Percentiles rank a stretch among this genome's conserved stretches.
Evolutionary conservation across 2,329 filamentous ascomycete species (phyloP).

Genomic region (Penicillium sp.): DNA sequence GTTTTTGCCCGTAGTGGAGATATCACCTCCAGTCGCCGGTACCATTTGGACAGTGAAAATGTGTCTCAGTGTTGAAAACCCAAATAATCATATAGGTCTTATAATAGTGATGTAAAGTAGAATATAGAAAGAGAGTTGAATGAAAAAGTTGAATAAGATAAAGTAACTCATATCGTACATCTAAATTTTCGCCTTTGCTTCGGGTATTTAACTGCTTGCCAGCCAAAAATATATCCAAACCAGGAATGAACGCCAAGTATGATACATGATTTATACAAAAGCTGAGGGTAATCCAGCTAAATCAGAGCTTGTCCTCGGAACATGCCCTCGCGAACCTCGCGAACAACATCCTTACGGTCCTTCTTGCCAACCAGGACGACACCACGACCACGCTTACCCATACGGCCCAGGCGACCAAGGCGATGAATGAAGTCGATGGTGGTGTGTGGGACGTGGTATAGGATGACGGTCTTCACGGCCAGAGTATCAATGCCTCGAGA

Average conservation of each 20-base stretch:
- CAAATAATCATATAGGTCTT: neutral
- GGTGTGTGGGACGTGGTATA: slow-evolving; percentile 97
- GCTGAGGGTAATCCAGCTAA: slow-evolving; percentile 43
- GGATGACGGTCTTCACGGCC: slow-evolving; percentile 84
- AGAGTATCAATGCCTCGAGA: slow-evolving; percentile 94
- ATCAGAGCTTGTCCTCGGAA: slow-evolving; percentile 79
- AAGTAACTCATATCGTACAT: slow-evolving; percentile 9
- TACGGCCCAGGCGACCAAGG: slow-evolving; percentile 85
- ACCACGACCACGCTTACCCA: slow-evolving; percentile 86
- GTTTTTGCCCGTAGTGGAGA: neutral
- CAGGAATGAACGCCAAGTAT: slow-evolving; percentile 25
- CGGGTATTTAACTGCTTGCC: slow-evolving; percentile 23
- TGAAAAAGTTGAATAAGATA: neutral
- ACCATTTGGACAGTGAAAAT: neutral
- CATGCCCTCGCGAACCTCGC: slow-evolving; percentile 89
- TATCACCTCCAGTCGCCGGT: neutral
- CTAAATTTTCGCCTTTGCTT: slow-evolving; percentile 5
- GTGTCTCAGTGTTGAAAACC: neutral
- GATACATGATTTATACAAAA: slow-evolving; percentile 27
- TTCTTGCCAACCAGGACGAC: slow-evolving; percentile 88
- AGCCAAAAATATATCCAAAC: slow-evolving; percentile 13
- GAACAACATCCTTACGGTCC: slow-evolving; percentile 86
- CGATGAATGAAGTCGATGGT: slow-evolving; percentile 98
- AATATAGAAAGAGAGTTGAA: neutral
- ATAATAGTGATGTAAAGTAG: neutral